Evolutionary conservation across 2,329 filamentous ascomycete species (phyloP), one percentile per base, ranked within the genome.

Genomic region (Cephalotrichum gorgonifer): DNA sequence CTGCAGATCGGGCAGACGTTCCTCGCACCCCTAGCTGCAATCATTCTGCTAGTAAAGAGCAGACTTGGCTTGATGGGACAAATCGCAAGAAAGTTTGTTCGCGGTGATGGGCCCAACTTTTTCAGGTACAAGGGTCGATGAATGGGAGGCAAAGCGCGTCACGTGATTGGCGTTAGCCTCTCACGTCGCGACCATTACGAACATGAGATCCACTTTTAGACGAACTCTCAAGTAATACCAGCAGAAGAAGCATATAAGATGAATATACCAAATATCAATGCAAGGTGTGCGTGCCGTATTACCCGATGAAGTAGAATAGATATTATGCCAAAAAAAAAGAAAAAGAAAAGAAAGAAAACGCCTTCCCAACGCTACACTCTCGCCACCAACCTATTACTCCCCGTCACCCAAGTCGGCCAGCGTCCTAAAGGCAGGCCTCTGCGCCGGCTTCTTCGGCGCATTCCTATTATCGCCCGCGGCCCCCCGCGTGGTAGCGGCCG

Each of bases 321-420:
- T 43, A 46, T 44, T 38, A 33, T 44, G 42, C 30, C n/a, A 25
- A 43, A 42, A n/a, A 38, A 25, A 33, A 12, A 31, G 27, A n/a
- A 38, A 25, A 33, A 12, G 27, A 33, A 25, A n/a, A n/a, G n/a
- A n/a, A n/a, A 31, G 33, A 39, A 49, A 42, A 46, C 47, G 47
- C 45, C 31, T 39, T 39, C 44, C n/a, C 38, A 28, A 42, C 22
- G 23, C 27, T 14, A 11, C 15, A 11, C 15, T 23, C 27, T 15
- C 23, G 3, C 6, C 39, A 42, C 30, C 31, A 4, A 25, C 17
- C 15, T 28, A 33, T 35, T 23, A 52, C 23, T 57, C 50, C 23
- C 65, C 60, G 4, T 52, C 53, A 33, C 67, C 69, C 51, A 81
- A 55, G 54, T 81, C 77, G 7, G 76, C 72, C 61, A 81, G 54